These are phyloP conservation scores for Escallonia herrerae DNA, from an alignment of 129 eudicot species.

Conservation along the genomic window DNA sequence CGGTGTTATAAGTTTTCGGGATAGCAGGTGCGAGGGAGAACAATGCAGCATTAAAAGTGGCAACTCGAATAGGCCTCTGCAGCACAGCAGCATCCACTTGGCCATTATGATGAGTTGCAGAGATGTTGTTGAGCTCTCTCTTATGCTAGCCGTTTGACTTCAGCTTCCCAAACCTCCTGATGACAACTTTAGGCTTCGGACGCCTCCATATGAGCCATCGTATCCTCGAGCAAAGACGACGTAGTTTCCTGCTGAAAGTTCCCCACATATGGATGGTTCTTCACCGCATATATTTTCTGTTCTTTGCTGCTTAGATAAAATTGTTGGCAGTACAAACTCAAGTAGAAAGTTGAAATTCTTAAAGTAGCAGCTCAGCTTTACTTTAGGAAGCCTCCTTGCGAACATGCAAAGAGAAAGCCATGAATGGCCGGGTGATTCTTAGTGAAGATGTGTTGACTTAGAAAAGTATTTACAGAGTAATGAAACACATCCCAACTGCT, in stretches of 20 bases:
- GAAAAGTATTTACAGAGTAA: slow-evolving; percentile 32
- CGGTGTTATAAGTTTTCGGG: slow-evolving; percentile 42
- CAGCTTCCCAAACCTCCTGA: slow-evolving; percentile 49
- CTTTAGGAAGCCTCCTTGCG: not conserved
- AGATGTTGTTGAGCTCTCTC: slow-evolving; percentile 6
- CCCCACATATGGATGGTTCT: slow-evolving; percentile 24
- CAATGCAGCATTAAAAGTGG: slow-evolving; percentile 81
- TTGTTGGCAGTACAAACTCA: not conserved
- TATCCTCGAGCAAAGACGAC: slow-evolving; percentile 53
- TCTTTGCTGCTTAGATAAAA: not conserved
- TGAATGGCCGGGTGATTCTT: slow-evolving; percentile 2
- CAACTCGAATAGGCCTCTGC: slow-evolving; percentile 51
- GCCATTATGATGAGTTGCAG: slow-evolving; percentile 5
- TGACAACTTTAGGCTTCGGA: slow-evolving; percentile 52
- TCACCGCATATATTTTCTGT: not conserved
- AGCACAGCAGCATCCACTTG: slow-evolving; percentile 15
- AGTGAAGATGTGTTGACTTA: slow-evolving; percentile 11
- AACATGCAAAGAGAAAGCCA: not conserved
- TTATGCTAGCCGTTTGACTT: slow-evolving; percentile 11
- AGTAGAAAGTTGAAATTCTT: too few species aligned
- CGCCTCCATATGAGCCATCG: slow-evolving; percentile 44
- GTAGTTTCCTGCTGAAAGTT: slow-evolving; percentile 32
- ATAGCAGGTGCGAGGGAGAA: slow-evolving; percentile 83
- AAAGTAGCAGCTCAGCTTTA: too few species aligned
- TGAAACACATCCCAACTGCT: slow-evolving; percentile 48